A percentile compares a stretch with the other conserved stretches of the same genome.
Evolutionary conservation across 2,329 filamentous ascomycete species (phyloP).

Genomic region (Tolypocladium paradoxum): DNA sequence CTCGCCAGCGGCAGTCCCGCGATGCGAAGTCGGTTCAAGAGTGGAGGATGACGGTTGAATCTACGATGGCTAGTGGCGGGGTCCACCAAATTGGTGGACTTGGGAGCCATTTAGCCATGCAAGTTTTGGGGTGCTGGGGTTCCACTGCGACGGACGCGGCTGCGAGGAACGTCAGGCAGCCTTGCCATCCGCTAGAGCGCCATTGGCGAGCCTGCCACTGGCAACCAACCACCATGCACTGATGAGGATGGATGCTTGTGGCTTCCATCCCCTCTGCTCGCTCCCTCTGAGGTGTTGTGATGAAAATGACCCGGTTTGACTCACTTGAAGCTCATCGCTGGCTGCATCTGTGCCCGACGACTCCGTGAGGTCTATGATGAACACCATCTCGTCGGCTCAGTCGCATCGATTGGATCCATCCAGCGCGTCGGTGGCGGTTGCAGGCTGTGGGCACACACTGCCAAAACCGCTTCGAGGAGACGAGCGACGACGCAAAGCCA

Average conservation of each 20-base stretch:
- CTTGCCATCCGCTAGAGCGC: neutral
- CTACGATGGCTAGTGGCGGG: conserved; percentile 7
- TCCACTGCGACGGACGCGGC: neutral
- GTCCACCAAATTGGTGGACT: neutral
- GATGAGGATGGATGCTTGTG: neutral
- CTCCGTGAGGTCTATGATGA: too few relatives aligned
- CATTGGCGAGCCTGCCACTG: too few relatives aligned
- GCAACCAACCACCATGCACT: neutral
- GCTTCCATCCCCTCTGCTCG: neutral
- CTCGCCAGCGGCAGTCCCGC: conserved; percentile 2
- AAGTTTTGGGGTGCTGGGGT: neutral
- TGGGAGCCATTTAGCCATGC: neutral
- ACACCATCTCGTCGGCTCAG: too few relatives aligned
- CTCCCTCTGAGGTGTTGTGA: too few relatives aligned
- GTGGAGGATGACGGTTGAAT: conserved; percentile 6
- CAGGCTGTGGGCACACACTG: too few relatives aligned
- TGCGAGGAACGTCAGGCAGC: neutral
- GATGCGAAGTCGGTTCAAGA: neutral
- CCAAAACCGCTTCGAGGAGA: too few relatives aligned
- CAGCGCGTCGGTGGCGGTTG: too few relatives aligned
- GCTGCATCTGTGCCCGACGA: too few relatives aligned
- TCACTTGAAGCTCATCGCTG: too few relatives aligned
- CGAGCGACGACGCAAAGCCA: too few relatives aligned
- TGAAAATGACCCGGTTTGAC: neutral
- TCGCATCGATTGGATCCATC: too few relatives aligned